Conservation (phyloP, 345 rosid species). For the Eutrema heterophyllum region DNA sequence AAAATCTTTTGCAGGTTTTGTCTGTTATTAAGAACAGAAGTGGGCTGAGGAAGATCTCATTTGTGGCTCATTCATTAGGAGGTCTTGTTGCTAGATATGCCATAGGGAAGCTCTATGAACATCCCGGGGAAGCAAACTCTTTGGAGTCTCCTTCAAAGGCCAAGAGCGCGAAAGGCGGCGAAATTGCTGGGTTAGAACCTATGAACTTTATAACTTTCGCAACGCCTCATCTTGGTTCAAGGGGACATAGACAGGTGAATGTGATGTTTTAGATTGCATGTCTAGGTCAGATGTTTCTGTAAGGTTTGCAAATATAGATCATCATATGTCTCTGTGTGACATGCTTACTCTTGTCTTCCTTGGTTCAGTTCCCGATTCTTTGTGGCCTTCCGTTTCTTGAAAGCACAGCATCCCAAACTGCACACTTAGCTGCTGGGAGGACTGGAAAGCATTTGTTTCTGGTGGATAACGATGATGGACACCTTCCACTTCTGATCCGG, state of each 20-base stretch:
- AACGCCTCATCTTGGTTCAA: slow-evolving; percentile 96
- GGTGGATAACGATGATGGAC: slow-evolving; percentile 67
- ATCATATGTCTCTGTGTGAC: neutral
- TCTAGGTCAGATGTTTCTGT: slow-evolving; percentile 15
- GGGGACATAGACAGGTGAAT: slow-evolving; percentile 83
- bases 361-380: slow-evolving; percentile 70
- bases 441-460: slow-evolving; percentile 92
- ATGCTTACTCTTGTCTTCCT: neutral
- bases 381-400: slow-evolving; percentile 93
- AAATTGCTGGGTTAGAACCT: slow-evolving; percentile 87
- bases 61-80: slow-evolving; percentile 93
- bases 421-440: slow-evolving; percentile 82
- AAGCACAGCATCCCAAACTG: slow-evolving; percentile 77
- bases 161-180: slow-evolving; percentile 15
- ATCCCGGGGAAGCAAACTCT: slow-evolving; percentile 20
- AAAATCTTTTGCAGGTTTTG: slow-evolving; percentile 48
- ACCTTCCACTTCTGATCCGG: slow-evolving; percentile 83
- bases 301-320: neutral
- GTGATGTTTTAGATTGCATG: slow-evolving; percentile 6
- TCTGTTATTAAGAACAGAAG: slow-evolving; percentile 55
- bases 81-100: slow-evolving; percentile 97
- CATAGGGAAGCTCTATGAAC: slow-evolving; percentile 68
- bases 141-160: slow-evolving; percentile 36
- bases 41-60: slow-evolving; percentile 71
- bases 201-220: slow-evolving; percentile 93